phyloP scores from a whole-genome alignment of 75 land plant genomes.

The Pinus albicaulis region DNA sequence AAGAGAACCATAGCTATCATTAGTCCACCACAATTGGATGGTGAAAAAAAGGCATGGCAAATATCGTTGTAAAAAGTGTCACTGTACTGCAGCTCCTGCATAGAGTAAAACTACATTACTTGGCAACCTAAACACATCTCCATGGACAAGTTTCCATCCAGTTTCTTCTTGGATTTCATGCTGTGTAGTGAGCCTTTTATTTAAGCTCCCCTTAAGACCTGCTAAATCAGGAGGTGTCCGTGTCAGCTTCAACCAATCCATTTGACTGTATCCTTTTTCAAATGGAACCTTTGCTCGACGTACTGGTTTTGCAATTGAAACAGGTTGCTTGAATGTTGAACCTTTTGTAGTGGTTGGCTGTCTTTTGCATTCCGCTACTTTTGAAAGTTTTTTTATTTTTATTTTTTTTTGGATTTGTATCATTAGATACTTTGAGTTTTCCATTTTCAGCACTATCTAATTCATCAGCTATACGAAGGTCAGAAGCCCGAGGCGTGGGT shows the following conservation, averaged over 20 bases:
- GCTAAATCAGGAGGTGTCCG: constrained; percentile 92
- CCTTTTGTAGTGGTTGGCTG: constrained; percentile 4
- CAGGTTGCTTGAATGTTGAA: not conserved
- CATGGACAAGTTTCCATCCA: constrained; percentile 85
- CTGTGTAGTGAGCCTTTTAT: not conserved
- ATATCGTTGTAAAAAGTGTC: constrained; percentile 86
- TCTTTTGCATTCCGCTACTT: not conserved
- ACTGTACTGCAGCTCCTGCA: constrained; percentile 82
- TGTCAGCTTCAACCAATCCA: constrained; percentile 95
- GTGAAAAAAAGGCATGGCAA: constrained; percentile 69
- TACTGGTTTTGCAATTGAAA: constrained; percentile 39
- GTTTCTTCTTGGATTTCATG: constrained; percentile 37
- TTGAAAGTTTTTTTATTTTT: no score
- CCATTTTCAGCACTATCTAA: not conserved
- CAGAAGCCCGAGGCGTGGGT: constrained; percentile 13
- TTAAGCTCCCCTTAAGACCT: constrained; percentile 34
- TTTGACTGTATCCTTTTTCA: constrained; percentile 93
- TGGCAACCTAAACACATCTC: constrained; percentile 80
- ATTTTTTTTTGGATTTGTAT: constrained; percentile 23
- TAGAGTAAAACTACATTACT: constrained; percentile 52
- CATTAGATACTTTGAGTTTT: constrained; percentile 19
- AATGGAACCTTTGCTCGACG: constrained; percentile 78
- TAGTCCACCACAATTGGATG: constrained; percentile 76
- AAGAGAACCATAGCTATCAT: constrained; percentile 82
- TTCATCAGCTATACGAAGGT: not conserved